Evolutionary conservation across 78 protist genomes (phyloP).

Genomic region (Salpingoeca rosetta): DNA sequence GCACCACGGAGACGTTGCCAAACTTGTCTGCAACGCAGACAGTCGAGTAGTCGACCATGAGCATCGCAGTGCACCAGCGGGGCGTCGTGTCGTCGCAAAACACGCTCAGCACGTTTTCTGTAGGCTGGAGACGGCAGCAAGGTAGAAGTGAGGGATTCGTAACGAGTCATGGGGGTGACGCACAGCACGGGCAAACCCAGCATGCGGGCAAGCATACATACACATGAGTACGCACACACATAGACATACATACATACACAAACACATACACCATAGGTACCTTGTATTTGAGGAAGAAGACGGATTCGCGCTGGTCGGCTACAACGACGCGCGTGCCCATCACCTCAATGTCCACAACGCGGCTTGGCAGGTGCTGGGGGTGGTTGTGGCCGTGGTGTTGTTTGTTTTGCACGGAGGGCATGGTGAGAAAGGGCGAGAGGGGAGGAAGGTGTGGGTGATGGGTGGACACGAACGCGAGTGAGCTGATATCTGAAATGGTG

Average conservation of each 20-base stretch:
- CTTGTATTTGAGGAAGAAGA: slow-evolving; percentile 62
- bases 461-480: too few relatives aligned
- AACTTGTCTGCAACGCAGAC: slow-evolving; percentile 75
- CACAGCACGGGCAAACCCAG: too few relatives aligned
- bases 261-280: background rate
- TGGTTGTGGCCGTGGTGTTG: background rate
- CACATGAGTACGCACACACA: too few relatives aligned
- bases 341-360: slow-evolving; percentile 30
- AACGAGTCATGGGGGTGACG: background rate
- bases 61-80: slow-evolving; percentile 57
- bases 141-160: background rate
- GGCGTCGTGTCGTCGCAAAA: slow-evolving; percentile 90
- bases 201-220: too few relatives aligned
- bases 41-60: slow-evolving; percentile 76
- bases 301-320: slow-evolving; percentile 74
- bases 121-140: background rate
- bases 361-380: slow-evolving; percentile 34
- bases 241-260: too few relatives aligned
- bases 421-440: too few relatives aligned
- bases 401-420: too few relatives aligned
- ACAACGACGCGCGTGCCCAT: slow-evolving; percentile 71
- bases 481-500: too few relatives aligned
- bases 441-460: too few relatives aligned
- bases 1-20: slow-evolving; percentile 68
- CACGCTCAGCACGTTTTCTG: slow-evolving; percentile 55